Percentiles rank a stretch among this genome's conserved stretches.
Evolutionary conservation across 2,329 filamentous ascomycete species (phyloP).

Genomic region (Fusarium heterosporum): DNA sequence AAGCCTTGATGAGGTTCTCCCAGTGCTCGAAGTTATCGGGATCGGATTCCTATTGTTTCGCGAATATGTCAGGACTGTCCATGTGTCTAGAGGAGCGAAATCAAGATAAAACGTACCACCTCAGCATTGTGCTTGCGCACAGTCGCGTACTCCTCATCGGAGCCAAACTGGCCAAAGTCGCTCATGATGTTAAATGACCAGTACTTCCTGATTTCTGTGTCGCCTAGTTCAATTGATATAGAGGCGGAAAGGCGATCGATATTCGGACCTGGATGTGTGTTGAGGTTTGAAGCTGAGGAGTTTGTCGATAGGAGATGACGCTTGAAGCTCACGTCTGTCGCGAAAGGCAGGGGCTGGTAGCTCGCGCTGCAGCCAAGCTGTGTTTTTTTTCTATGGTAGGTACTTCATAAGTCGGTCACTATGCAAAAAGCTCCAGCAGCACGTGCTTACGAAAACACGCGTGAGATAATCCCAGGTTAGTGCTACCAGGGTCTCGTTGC

Average conservation of each 20-base stretch:
- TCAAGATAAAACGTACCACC: slow-evolving; percentile 66
- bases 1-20: slow-evolving; percentile 89
- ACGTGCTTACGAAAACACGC: slow-evolving; percentile 15
- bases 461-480: slow-evolving; percentile 14
- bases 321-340: slow-evolving; percentile 42
- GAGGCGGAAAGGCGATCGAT: neutral
- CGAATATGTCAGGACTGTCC: slow-evolving; percentile 38
- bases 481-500: slow-evolving; percentile 29
- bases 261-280: slow-evolving; percentile 9
- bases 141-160: slow-evolving; percentile 84
- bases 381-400: slow-evolving; percentile 35
- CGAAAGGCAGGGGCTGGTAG: slow-evolving; percentile 47
- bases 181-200: slow-evolving; percentile 63
- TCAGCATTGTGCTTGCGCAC: slow-evolving; percentile 82
- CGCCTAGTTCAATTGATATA: slow-evolving; percentile 30
- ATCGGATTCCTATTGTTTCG: slow-evolving; percentile 66
- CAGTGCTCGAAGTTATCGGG: slow-evolving; percentile 93
- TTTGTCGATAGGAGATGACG: slow-evolving; percentile 42
- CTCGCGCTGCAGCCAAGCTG: slow-evolving; percentile 37
- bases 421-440: slow-evolving; percentile 11
- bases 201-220: slow-evolving; percentile 7
- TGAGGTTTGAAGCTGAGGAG: slow-evolving; percentile 27
- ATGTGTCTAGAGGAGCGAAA: neutral
- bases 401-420: slow-evolving; percentile 39
- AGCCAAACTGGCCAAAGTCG: slow-evolving; percentile 76